These are phyloP conservation scores for Penicillium lividum DNA, from an alignment of 495 filamentous ascomycete genomes.

Conservation along the genomic window DNA sequence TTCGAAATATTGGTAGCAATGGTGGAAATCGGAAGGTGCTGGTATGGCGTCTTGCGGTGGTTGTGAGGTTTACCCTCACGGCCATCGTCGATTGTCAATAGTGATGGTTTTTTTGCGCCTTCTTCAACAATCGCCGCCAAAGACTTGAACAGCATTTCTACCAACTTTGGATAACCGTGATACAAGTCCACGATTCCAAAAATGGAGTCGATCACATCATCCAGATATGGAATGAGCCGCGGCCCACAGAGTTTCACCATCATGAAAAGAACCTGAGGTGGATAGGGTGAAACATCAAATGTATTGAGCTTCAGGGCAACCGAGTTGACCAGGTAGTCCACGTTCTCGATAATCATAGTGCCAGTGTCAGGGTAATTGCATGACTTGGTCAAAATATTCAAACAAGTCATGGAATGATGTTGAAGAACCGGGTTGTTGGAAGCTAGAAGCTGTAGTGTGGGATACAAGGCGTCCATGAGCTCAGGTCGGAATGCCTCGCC, in stretches of 20 bases:
- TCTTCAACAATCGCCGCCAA: conserved; percentile 80
- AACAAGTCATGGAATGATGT: conserved; percentile 77
- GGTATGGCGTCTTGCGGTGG: conserved; percentile 42
- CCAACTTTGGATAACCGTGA: conserved; percentile 87
- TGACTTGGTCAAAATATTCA: conserved; percentile 73
- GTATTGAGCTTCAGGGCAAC: conserved; percentile 86
- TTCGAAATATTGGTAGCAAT: conserved; percentile 38
- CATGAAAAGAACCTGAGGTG: conserved; percentile 89
- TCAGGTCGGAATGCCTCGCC: conserved; percentile 74
- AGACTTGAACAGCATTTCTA: conserved; percentile 82
- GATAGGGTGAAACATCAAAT: conserved; percentile 87
- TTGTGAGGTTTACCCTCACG: conserved; percentile 28
- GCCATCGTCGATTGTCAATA: conserved; percentile 50
- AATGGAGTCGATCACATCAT: conserved; percentile 85
- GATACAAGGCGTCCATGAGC: conserved; percentile 89
- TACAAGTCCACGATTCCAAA: conserved; percentile 90
- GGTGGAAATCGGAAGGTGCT: conserved; percentile 36
- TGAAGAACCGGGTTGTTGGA: conserved; percentile 68
- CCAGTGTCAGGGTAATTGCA: conserved; percentile 76
- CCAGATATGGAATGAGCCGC: conserved; percentile 79
- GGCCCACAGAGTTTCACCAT: conserved; percentile 88
- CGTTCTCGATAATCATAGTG: conserved; percentile 85
- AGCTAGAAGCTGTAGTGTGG: conserved; percentile 81
- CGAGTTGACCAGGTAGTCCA: conserved; percentile 94
- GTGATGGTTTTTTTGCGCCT: conserved; percentile 63